Evolutionary conservation across 192 early-diverging fungal species (phyloP).

Genomic region (Mycoemilia scoparia): DNA sequence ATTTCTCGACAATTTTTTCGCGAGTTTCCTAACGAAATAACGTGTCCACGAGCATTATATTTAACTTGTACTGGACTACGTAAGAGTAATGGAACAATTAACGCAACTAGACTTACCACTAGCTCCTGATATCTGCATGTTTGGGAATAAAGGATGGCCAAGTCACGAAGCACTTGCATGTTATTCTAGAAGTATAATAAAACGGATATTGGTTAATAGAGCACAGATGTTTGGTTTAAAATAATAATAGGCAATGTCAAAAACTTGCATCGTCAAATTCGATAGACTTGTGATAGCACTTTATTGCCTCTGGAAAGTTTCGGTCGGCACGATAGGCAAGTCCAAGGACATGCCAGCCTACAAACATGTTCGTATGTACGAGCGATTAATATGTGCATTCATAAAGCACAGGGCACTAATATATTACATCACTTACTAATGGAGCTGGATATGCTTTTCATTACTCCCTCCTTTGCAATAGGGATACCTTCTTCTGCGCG

Average conservation of each 20-base stretch:
- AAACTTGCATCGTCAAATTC: conserved; percentile 52
- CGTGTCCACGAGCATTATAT: too few species aligned
- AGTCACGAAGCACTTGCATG: conserved; percentile 81
- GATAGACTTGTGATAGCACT: conserved; percentile 78
- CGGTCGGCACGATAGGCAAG: conserved; percentile 79
- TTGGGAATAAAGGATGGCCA: conserved; percentile 69
- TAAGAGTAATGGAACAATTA: conserved; percentile 3
- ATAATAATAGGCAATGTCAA: background rate
- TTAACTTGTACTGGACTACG: background rate
- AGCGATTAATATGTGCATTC: too few species aligned
- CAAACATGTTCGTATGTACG: too few species aligned
- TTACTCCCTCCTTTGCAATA: conserved; percentile 65
- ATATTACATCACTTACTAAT: conserved; percentile 49
- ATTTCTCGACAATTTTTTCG: conserved; percentile 43
- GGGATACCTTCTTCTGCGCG: conserved; percentile 84
- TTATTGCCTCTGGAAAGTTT: conserved; percentile 82
- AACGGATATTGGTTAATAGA: conserved; percentile 2
- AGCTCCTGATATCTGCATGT: conserved; percentile 71
- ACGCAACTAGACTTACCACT: conserved; percentile 29
- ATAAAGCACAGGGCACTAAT: background rate
- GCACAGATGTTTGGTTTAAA: background rate
- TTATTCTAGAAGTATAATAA: conserved; percentile 51
- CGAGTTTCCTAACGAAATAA: conserved; percentile 45
- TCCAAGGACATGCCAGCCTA: conserved; percentile 95
- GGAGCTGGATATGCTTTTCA: conserved; percentile 61